These are phyloP conservation scores for Penicillium sp. DNA, from an alignment of 2,329 filamentous ascomycete species.

Conservation along the genomic window DNA sequence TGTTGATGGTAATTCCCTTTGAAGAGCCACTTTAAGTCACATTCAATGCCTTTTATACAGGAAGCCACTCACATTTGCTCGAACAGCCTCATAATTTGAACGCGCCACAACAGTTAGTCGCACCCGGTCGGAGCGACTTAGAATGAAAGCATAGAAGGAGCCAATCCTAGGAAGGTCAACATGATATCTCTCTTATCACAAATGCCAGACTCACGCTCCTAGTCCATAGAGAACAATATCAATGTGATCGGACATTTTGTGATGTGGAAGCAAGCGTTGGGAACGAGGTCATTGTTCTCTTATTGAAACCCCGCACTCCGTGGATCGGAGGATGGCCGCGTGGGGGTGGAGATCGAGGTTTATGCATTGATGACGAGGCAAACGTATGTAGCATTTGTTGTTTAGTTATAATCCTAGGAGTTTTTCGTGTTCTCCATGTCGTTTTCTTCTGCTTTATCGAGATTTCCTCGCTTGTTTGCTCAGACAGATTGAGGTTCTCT, in stretches of 20 bases:
- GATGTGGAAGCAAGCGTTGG: neutral
- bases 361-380: neutral
- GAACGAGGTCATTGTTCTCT: neutral
- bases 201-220: constrained; percentile 50
- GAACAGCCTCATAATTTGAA: constrained; percentile 48
- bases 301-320: neutral
- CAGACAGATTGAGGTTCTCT: neutral
- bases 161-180: constrained; percentile 47
- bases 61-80: constrained; percentile 33
- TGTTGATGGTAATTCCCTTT: constrained; percentile 45
- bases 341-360: constrained; percentile 1
- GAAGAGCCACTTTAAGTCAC: neutral
- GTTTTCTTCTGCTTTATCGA: too few relatives aligned
- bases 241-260: constrained; percentile 32
- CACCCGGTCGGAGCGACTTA: constrained; percentile 44
- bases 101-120: constrained; percentile 46
- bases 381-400: too few relatives aligned
- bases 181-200: neutral
- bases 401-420: too few relatives aligned
- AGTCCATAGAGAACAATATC: constrained; percentile 55
- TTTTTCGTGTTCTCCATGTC: too few relatives aligned
- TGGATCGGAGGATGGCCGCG: constrained; percentile 2
- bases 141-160: constrained; percentile 58
- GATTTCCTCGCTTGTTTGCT: neutral
- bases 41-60: accelerated